Base-by-base conservation (phyloP, 352 stramenopile genomes). In the Aphanomyces euteiches region DNA sequence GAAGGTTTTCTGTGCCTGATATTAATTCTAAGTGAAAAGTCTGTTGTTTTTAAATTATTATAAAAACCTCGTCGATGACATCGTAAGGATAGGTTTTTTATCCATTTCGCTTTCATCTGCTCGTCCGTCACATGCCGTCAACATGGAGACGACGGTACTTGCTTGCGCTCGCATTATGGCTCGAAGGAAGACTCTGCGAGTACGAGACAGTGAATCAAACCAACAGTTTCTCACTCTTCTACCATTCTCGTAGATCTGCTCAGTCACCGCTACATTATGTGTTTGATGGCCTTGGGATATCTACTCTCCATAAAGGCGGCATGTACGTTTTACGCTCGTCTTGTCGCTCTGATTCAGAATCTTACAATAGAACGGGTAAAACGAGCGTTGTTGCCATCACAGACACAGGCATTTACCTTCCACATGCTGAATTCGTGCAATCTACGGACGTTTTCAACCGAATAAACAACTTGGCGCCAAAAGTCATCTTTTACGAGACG, bases 401-500 rank as follows among this genome's bases (percentile, higher is more conserved):
- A 7, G 85, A 93, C 67, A 88, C 85, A 7, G 85, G 84, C 7
- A 76, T 93, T 0, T 92, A 92, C 67, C 77, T 93, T 15, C 77
- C 89, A 57, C 85, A 93, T 73, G 84, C 90, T 70, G 84, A 93
- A 67, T 93, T 93, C 69, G 78, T 87, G 19, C 84, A 90, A 68
- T 53, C 77, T 7, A 82, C 79, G 3, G 67, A 76, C 7, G 88
- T 89, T 54, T 90, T 84, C 77, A 81, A 89, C 68, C 37, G 70
- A 10, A 66, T 83, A 13, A 78, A 92, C 66, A 59, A 78, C 47
- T 77, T 60, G 2, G 82, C 83, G n/a, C 80, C 84, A 40, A 92
- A 96, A 69, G 82, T 96, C 17, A 79, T 96, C 53, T 81, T 90
- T 45, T 96, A 96, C 73, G 78, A 90, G 43, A 79, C 80, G 17